Evolutionary conservation across 371 early-diverging fungal genomes (phyloP), one percentile per base, ranked within the genome.

Genomic region (Amoeboaphelidium protococcarum): DNA sequence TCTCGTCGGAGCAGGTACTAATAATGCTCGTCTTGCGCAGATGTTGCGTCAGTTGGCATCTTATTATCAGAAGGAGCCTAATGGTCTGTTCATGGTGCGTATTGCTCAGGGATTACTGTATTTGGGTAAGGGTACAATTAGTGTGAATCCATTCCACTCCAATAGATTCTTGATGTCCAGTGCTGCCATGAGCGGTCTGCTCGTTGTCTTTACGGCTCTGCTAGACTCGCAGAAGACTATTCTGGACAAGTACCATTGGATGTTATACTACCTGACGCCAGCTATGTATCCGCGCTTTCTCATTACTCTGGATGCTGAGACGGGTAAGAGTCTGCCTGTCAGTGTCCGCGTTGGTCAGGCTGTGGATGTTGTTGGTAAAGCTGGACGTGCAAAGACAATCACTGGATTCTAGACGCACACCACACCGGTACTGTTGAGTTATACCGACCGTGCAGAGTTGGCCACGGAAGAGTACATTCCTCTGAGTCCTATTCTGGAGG

Each of bases 1-100:
- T 45, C 59, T 97, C 45, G 84, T 98, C n/a, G 96, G 97, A 27
- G 96, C 95, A 2, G 99, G 99, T 46, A 97, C 97, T n/a, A 96
- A 97, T 68, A 96, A 96, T 61, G 90, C 98, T 2, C 76, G 95
- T 37, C 68, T 98, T 37, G 89, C 88, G 24, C 90, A 94, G 63
- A 88, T 96, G 76, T 63, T 99, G 48, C 72, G 98, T 48, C 87
- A 91, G 56, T 69, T 96, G 25, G 92, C 90, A 20, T 72, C 80
- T n/a, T 94, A 84, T 67, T 88, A 94, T 59, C 77, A 87, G 62
- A 95, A 94, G 62, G 91, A 95, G 53, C 69, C 86, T 3, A 80
- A 82, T 52, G 72, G 78, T 47, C 68, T 91, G 58, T 90, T 90
- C 52, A 69, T 85, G 58, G 86, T 96, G 41, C 79, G 95, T 46